Evolutionary conservation across 495 filamentous ascomycete species (phyloP), one percentile per base, ranked within the genome.

Genomic region (Penicillium salamii): DNA sequence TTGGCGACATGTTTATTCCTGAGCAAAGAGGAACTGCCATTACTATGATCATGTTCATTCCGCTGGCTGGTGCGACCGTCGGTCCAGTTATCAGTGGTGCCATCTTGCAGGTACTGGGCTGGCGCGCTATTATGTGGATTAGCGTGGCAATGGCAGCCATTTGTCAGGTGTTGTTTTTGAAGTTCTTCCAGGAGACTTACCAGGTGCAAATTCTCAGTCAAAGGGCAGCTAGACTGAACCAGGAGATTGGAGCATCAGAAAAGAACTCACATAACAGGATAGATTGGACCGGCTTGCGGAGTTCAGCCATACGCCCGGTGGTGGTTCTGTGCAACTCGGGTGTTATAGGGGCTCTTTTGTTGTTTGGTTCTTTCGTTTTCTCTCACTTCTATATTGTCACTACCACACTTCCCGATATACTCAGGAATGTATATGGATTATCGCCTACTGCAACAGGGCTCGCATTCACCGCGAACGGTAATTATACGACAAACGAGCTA

Each of bases 91-190:
- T 24, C 19, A 39, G 37, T n/a, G 37, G 37, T 39, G 37, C 12
- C 23, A 23, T 39, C 6, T 4, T 39, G 19, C 37, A 39, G 19
- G 8, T 4, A 21, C 37, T 39, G 6, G 37, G 37, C 12, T 39
- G 37, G 37, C 37, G 37, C 37, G n/a, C 19, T 39, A 39, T 39
- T 7, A 23, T 39, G 9, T 39, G 37, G 37, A 39, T 39, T 23
- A 39, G 37, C 7, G 17, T 39, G 17, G 37, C 12, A 12, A 39
- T 39, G 37, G 37, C 37, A n/a, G n/a, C 15, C 12, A 39, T 39
- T 39, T 39, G 37, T 7, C 37, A 39, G 19, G 9, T 39, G 12
- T 23, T 39, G 17, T 39, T 39, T 19, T 21, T 39, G 3, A 12
- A 12, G 12, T 39, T 24, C 19, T 39, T 39, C 19, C 37, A 23